Base-by-base conservation (phyloP, 768 basidiomycete genomes). In the Podaxis mareebaensis region DNA sequence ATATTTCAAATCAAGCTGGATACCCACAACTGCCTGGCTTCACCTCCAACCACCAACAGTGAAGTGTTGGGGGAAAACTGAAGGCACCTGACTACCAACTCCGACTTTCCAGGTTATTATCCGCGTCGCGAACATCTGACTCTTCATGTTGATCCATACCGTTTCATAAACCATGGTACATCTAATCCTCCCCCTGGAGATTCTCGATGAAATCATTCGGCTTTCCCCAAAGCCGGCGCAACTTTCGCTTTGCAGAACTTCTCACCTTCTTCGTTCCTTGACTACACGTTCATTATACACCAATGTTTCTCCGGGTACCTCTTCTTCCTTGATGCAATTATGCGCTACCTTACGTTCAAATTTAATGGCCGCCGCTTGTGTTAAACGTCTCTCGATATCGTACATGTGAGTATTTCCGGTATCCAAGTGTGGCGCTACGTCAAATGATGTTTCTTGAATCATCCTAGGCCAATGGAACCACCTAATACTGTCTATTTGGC, bases 181-280 rank as follows among this genome's bases (percentile, higher is more conserved):
- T 26, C 36, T 26, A 22, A 17, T 26, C 55, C 72, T 80, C 66
- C 77, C 79, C 7, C 49, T 73, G 52, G 79, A 80, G 61, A 70
- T 77, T 28, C 64, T 78, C 53, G 73, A 78, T 63, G 66, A 72
- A 64, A 74, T 78, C 60, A 70, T 76, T 53, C 70, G 72, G 30
- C 66, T 71, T 52, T 71, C 73, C 6, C 67, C 73, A 36, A 61
- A 69, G 36, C 59, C 69, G 28, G 63, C 69, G 3, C 75, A 75
- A 39, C 73, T 76, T 3, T 69, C 75, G 0, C 71, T 78, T 39
- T 73, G 69, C 64, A 70, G 64, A 4, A 74, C 76, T 59, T 79
- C 77, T 1, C 74, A 69, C 56, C 64, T 75, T 10, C 72, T 78
- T 64, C 66, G 74, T 63, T 67, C 73, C 22, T 68, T 78, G 62